Evolutionary conservation across 352 stramenopile genomes (phyloP).

Genomic region (Pythium utonaiense): DNA sequence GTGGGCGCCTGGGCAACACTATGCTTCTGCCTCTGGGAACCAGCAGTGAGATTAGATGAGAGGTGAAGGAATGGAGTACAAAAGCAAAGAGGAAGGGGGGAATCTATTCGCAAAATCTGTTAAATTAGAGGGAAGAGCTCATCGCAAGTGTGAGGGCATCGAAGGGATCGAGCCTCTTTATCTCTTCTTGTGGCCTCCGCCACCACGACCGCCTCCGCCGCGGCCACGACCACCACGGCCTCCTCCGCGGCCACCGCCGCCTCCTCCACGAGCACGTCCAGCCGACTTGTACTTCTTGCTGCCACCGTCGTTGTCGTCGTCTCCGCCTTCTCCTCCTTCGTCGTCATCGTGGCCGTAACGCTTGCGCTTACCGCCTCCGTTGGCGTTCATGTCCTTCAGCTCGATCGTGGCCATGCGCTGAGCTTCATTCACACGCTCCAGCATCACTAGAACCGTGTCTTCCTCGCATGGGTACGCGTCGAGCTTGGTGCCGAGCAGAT

Average conservation of each 20-base stretch:
- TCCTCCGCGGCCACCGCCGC: constrained; percentile 12
- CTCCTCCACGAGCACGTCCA: constrained; percentile 38
- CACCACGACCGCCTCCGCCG: constrained; percentile 25
- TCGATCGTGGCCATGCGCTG: constrained; percentile 93
- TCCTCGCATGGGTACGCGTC: constrained; percentile 86
- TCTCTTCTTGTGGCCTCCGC: constrained; percentile 19
- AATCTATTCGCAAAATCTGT: constrained; percentile 3
- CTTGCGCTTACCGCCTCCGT: constrained; percentile 46
- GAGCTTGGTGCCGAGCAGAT: constrained; percentile 84
- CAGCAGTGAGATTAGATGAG: constrained; percentile 57
- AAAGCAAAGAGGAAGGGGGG: neutral
- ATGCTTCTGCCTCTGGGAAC: constrained; percentile 56
- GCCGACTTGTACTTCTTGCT: constrained; percentile 81
- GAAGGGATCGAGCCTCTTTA: constrained; percentile 1
- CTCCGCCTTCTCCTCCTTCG: constrained; percentile 32
- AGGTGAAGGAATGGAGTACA: neutral
- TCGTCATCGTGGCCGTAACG: constrained; percentile 58
- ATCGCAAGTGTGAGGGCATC: neutral
- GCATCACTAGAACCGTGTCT: constrained; percentile 95
- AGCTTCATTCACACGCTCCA: constrained; percentile 97
- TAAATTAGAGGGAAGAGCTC: constrained; percentile 16
- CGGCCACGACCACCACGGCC: constrained; percentile 18
- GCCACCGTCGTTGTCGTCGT: constrained; percentile 25
- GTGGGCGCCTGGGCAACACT: constrained; percentile 44
- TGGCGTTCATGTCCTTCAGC: constrained; percentile 79